These are phyloP conservation scores for Sisymbrium irio DNA, from an alignment of 345 rosid genomes.

Conservation along the genomic window DNA sequence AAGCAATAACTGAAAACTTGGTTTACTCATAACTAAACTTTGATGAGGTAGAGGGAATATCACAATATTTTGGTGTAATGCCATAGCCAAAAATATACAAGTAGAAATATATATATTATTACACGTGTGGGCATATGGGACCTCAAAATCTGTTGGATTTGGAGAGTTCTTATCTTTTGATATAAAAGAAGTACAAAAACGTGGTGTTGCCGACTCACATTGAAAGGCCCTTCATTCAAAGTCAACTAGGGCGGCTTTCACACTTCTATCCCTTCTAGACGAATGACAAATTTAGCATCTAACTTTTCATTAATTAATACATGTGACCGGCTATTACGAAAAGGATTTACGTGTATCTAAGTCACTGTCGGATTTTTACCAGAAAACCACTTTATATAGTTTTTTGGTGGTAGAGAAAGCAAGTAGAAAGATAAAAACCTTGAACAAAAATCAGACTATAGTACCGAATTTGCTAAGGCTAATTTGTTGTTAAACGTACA, in stretches of 20 bases:
- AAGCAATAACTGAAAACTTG: not conserved
- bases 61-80: not conserved
- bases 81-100: not conserved
- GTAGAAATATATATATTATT: not conserved
- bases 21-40: not conserved
- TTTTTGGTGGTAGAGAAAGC: not conserved
- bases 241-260: slow-evolving; percentile 36
- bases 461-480: not conserved
- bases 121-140: slow-evolving; percentile 24
- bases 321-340: not conserved
- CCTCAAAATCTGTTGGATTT: slow-evolving; percentile 2
- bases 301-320: not conserved
- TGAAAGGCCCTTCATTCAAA: not conserved
- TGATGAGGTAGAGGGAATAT: not conserved
- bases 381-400: not conserved
- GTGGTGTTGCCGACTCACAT: slow-evolving; percentile 11
- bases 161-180: not conserved
- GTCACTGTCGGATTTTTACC: not conserved
- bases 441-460: not conserved
- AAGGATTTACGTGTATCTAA: not conserved
- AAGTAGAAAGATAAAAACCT: not conserved
- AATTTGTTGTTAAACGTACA: not conserved
- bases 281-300: not conserved
- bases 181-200: not conserved
- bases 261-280: slow-evolving; percentile 17